Evolutionary conservation across 2,329 filamentous ascomycete species (phyloP), one percentile per base, ranked within the genome.

Genomic region (Xylariaceae sp.): DNA sequence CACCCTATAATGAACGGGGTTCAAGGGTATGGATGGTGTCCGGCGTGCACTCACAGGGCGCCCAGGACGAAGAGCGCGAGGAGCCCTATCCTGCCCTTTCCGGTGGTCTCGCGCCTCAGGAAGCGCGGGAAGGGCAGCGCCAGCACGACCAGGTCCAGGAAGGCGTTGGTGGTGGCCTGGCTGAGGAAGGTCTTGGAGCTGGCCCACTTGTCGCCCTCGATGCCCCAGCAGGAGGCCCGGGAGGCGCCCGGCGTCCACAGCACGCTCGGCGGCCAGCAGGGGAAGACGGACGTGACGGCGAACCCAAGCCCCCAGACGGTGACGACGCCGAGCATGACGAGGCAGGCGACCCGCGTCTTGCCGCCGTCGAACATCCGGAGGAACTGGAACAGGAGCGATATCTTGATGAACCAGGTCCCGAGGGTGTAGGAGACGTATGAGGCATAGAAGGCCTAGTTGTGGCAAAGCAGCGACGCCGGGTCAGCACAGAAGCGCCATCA

Each of bases 1-100:
- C n/a, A n/a, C n/a, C n/a, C n/a, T n/a, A n/a, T n/a, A 28, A 28
- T 28, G 25, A 28, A 15, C 25, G 14, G 21, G 21, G 21, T 23
- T 8, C 8, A 23, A 8, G 21, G 21, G 21, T n/a, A n/a, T n/a
- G n/a, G n/a, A n/a, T n/a, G n/a, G n/a, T 23, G 21, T 23, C 8
- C 12, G 21, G 21, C 12, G 7, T 28, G 8, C 7, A 8, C 25
- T 28, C 14, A 28, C 25, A 28, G 14, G 8, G 14, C 14, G 7
- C 25, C 25, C 14, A 11, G 10, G 7, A 7, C 7, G 25, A 28
- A 28, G 7, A 28, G 14, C 8, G 14, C 25, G 25, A 28, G 7
- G 25, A 28, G 9, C 7, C 25, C 25, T 7, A 28, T 28, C 14
- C 9, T 28, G 10, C 9, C 25, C 7, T 13, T 7, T 7, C 25